Evolutionary conservation across 2,329 filamentous ascomycete species (phyloP).

Genomic region (Chrysosporium queenslandicum): DNA sequence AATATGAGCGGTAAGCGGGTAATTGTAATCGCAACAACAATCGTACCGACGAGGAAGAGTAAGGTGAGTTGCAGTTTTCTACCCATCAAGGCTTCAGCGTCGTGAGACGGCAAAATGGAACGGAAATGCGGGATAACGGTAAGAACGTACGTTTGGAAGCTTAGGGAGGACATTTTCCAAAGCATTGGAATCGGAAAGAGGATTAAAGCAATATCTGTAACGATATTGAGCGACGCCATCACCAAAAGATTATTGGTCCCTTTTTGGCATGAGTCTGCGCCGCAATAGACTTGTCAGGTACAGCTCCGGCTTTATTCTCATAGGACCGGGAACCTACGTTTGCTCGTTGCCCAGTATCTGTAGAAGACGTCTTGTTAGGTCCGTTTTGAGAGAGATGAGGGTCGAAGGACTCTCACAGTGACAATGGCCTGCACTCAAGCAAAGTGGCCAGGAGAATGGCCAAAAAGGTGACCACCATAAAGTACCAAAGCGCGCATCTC

Average conservation of each 20-base stretch:
- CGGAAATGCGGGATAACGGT: background rate
- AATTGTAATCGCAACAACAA: slow-evolving; percentile 16
- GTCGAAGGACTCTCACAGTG: slow-evolving; percentile 7
- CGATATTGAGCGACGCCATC: slow-evolving; percentile 17
- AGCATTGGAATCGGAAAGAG: slow-evolving; percentile 18
- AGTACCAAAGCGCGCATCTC: slow-evolving; percentile 13
- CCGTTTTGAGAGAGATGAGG: background rate
- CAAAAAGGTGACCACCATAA: slow-evolving; percentile 14
- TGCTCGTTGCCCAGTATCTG: slow-evolving; percentile 9
- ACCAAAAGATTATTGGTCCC: slow-evolving; percentile 14
- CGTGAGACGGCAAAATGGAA: background rate
- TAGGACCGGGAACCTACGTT: background rate
- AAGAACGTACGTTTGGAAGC: slow-evolving; percentile 16
- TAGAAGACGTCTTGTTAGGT: background rate
- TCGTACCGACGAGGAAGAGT: slow-evolving; percentile 15
- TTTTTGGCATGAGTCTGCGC: slow-evolving; percentile 15
- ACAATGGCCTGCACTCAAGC: slow-evolving; percentile 16
- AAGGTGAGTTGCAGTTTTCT: slow-evolving; percentile 18
- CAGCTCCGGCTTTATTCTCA: background rate
- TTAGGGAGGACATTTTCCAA: slow-evolving; percentile 16
- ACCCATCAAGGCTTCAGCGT: background rate
- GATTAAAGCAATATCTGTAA: slow-evolving; percentile 17
- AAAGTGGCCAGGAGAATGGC: slow-evolving; percentile 14
- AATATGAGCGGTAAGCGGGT: slow-evolving; percentile 17
- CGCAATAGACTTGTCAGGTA: background rate